These are phyloP conservation scores for Saccharomycopsis guyanensis DNA, from an alignment of 805 yeast genomes.

Conservation along the genomic window DNA sequence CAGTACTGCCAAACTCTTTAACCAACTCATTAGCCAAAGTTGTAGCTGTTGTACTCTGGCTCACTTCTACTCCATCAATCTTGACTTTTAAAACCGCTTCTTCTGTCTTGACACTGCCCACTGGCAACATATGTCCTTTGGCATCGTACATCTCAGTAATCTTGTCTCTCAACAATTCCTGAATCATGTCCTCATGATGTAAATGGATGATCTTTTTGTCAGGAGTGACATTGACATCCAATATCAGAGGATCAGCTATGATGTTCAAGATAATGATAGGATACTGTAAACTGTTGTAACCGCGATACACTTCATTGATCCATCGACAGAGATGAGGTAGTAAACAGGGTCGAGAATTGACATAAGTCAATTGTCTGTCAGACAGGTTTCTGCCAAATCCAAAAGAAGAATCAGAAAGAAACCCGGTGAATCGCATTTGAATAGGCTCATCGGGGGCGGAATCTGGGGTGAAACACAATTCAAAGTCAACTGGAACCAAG, in stretches of 20 bases:
- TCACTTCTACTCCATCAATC: conserved; percentile 2
- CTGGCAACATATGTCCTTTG: conserved; percentile 28
- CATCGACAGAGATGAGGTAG: conserved; percentile 48
- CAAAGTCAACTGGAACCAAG: conserved; percentile 41
- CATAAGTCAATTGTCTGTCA: conserved; percentile 69
- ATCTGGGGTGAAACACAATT: conserved; percentile 22
- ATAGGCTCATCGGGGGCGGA: conserved; percentile 28
- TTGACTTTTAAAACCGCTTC: not conserved
- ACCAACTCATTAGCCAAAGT: conserved; percentile 4
- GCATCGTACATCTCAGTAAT: conserved; percentile 7
- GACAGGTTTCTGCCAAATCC: conserved; percentile 67
- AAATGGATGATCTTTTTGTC: conserved; percentile 72
- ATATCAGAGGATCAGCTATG: conserved; percentile 37
- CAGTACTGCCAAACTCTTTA: not conserved
- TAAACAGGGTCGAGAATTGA: conserved; percentile 70
- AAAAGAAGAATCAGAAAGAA: conserved; percentile 66
- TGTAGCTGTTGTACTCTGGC: conserved; percentile 4
- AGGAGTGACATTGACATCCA: conserved; percentile 90
- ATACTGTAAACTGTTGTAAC: conserved; percentile 61
- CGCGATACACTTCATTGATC: conserved; percentile 66
- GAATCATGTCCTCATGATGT: conserved; percentile 49
- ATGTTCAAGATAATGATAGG: conserved; percentile 68
- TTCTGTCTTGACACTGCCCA: not conserved
- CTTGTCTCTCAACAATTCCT: conserved; percentile 2
- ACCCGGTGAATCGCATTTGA: conserved; percentile 43